Evolutionary conservation across 2,329 filamentous ascomycete species (phyloP).

Genomic region (Exophiala mesophila): DNA sequence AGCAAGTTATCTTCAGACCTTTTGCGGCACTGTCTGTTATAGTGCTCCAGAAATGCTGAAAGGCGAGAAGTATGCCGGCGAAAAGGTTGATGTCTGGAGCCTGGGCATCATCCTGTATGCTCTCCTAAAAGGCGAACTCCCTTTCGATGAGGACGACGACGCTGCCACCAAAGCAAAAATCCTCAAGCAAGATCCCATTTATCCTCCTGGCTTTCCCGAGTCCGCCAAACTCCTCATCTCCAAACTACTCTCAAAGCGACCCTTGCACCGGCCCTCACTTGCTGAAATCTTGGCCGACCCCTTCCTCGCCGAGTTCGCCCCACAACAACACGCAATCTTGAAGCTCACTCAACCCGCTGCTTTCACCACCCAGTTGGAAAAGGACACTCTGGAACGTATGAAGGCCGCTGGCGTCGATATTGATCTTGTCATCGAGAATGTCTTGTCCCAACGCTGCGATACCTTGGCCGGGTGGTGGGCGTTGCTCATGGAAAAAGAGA

Average conservation of each 20-base stretch:
- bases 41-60: slow-evolving; percentile 98
- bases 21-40: slow-evolving; percentile 96
- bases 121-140: slow-evolving; percentile 72
- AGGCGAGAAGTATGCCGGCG: slow-evolving; percentile 94
- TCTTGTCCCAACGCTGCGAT: slow-evolving; percentile 84
- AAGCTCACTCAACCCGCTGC: slow-evolving; percentile 74
- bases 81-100: slow-evolving; percentile 99
- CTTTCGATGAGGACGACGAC: slow-evolving; percentile 91
- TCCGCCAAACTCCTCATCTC: slow-evolving; percentile 75
- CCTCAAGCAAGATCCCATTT: slow-evolving; percentile 76
- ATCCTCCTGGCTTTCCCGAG: slow-evolving; percentile 70
- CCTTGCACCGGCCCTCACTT: slow-evolving; percentile 73
- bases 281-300: slow-evolving; percentile 82
- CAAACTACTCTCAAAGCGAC: slow-evolving; percentile 81
- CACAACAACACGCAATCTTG: slow-evolving; percentile 82
- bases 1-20: slow-evolving; percentile 90
- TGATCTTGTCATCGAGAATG: slow-evolving; percentile 89
- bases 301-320: slow-evolving; percentile 81
- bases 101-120: slow-evolving; percentile 88
- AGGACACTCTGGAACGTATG: slow-evolving; percentile 88
- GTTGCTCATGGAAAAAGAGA: slow-evolving; percentile 86
- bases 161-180: slow-evolving; percentile 80
- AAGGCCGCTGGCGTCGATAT: slow-evolving; percentile 89
- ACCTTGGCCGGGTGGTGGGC: slow-evolving; percentile 94
- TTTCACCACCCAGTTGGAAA: slow-evolving; percentile 82